Evolutionary conservation across 208 protist species (phyloP), one percentile per base, ranked within the genome.

Genomic region (Trypanosoma caninum): DNA sequence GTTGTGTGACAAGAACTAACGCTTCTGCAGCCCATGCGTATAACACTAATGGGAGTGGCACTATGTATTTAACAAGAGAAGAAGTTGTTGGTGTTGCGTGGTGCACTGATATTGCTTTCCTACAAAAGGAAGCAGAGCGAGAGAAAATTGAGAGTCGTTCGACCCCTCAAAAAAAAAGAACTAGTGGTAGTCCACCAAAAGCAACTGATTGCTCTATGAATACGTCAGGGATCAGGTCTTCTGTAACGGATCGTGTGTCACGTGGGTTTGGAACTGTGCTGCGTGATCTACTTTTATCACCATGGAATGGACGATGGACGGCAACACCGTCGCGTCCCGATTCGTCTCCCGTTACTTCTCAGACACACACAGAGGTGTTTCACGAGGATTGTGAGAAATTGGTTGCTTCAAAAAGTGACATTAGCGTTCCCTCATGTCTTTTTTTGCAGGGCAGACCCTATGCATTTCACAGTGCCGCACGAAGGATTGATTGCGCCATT

Each of bases 71-170:
- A 44, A 18, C 38, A 16, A 35, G 40, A 9, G 45, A 65, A 52
- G 42, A 53, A 31, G 45, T 40, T n/a, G 47, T 69, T 53, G 55
- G 69, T 3, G 51, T 64, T 13, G 34, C 68, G 14, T 84, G 76
- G 76, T 89, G 82, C 56, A 70, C 61, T 4, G 82, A 89, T 44
- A 53, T 51, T 34, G 38, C 40, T 0, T 86, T 86, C 51, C 51
- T 89, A n/a, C 69, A 54, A 22, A 44, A 58, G 31, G 31, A 59
- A 28, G 7, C 35, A 10, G 48, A 61, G 25, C 40, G 27, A 3
- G 28, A 3, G 25, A 10, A 28, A 38, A 10, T 34, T 16, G 40
- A 40, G 13, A 40, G n/a, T n/a, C n/a, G n/a, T n/a, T n/a, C n/a
- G n/a, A n/a, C n/a, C n/a, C n/a, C n/a, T n/a, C n/a, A n/a, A n/a